Evolutionary conservation across 2,329 filamentous ascomycete species (phyloP), one percentile per base, ranked within the genome.

Genomic region (Allantophomopsis lycopodina): DNA sequence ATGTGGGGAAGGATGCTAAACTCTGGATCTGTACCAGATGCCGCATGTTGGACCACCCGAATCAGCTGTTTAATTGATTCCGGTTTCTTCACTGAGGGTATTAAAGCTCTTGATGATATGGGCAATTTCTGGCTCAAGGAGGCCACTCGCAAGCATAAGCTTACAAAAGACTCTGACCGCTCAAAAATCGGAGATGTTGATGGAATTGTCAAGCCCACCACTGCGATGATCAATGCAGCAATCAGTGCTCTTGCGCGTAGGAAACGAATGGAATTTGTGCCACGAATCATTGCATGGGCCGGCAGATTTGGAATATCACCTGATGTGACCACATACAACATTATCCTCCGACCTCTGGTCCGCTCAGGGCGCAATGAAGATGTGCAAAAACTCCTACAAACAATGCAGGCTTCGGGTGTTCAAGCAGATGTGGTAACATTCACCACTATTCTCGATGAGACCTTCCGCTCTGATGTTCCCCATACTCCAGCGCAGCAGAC

Each of bases 391-490:
- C 51, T 85, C 11, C 62, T 86, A 2, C 50, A 60, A 4, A 59
- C 66, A 40, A 87, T 87, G 82, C 60, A 68, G 32, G 46, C 54
- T 2, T 58, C 66, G 13, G 65, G 65, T 2, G 56, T 85, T 20
- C 48, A 65, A 21, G 70, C 78, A 1, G 75, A 87, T 54, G 63
- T 68, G n/a, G 70, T 69, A 5, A 91, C 85, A 0, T 84, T 83
- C 56, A 83, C 76, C 16, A 74, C 85, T 44, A 66, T 91, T 41
- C 63, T 91, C 7, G 75, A 81, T 33, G 71, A 69, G 50, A 57
- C 72, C 44, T 60, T 73, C 50, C 52, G 60, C 45, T 48, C 56
- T 32, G 58, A 73, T 33, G 51, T 59, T 31, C 38, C 48, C 20
- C 51, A 65, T 36, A 54, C 61, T 2, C 56, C 64, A 0, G 56